Conservation (phyloP, 148 eudicot species). For the Spergularia bocconei region DNA sequence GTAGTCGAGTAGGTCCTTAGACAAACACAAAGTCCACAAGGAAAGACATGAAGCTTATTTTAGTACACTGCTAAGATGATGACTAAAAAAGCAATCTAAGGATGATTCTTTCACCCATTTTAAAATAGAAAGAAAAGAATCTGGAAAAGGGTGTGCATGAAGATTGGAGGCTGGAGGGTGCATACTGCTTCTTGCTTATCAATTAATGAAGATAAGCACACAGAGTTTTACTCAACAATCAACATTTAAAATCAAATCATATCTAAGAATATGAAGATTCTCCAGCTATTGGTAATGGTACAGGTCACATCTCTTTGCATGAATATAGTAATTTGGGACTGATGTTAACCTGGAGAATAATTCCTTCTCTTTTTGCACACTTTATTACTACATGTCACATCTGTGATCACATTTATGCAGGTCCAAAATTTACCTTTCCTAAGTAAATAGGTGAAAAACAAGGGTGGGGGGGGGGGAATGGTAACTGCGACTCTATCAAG, state of each 20-base stretch:
- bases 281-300: not conserved
- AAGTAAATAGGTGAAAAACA: not conserved
- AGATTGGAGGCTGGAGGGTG: not conserved
- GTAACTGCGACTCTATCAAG: not conserved
- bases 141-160: slow-evolving; percentile 9
- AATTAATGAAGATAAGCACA: slow-evolving; percentile 18
- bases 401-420: not conserved
- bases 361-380: not conserved
- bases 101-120: not conserved
- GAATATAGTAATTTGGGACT: not conserved
- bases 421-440: slow-evolving; percentile 10
- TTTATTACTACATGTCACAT: slow-evolving; percentile 19
- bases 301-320: slow-evolving; percentile 17
- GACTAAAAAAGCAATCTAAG: not conserved
- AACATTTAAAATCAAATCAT: not conserved
- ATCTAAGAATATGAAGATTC: slow-evolving; percentile 10
- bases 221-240: not conserved
- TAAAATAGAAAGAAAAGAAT: not conserved
- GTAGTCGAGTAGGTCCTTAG: not conserved
- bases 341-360: slow-evolving; percentile 9
- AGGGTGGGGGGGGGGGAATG: not conserved
- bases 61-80: not conserved
- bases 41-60: slow-evolving; percentile 1
- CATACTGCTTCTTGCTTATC: slow-evolving; percentile 15
- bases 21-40: slow-evolving; percentile 8